These are phyloP conservation scores for Tubosaeta sp. DNA, from an alignment of 768 basidiomycete species.

Conservation along the genomic window DNA sequence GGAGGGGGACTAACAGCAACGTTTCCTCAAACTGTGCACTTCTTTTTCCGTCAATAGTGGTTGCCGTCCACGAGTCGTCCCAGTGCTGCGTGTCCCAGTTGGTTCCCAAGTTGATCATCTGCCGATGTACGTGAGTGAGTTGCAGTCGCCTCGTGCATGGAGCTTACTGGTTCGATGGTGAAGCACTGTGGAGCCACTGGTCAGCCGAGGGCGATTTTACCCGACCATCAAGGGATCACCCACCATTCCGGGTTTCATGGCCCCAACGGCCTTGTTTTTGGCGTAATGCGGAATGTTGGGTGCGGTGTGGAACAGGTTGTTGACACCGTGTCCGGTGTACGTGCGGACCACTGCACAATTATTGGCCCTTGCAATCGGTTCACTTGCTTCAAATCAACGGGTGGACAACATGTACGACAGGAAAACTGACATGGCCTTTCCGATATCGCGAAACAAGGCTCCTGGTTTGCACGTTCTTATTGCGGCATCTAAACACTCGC, in stretches of 20 bases:
- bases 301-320: constrained; percentile 76
- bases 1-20: constrained; percentile 62
- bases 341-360: constrained; percentile 89
- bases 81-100: constrained; percentile 78
- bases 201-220: constrained; percentile 3
- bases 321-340: constrained; percentile 90
- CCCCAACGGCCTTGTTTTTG: constrained; percentile 88
- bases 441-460: constrained; percentile 81
- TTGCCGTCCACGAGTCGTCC: constrained; percentile 97
- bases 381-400: constrained; percentile 41
- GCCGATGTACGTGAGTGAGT: constrained; percentile 13
- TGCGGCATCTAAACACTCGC: constrained; percentile 80
- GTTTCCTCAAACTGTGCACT: constrained; percentile 99
- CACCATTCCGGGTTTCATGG: constrained; percentile 93
- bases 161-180: constrained; percentile 73
- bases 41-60: constrained; percentile 82
- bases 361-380: constrained; percentile 77
- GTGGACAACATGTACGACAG: constrained; percentile 8
- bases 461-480: constrained; percentile 95
- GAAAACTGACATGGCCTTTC: constrained; percentile 70
- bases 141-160: background rate
- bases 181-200: constrained; percentile 43
- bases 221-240: constrained; percentile 21
- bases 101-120: constrained; percentile 92
- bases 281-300: constrained; percentile 95